Conservation (phyloP, 768 basidiomycete species). For the Boletus reticuloceps region DNA sequence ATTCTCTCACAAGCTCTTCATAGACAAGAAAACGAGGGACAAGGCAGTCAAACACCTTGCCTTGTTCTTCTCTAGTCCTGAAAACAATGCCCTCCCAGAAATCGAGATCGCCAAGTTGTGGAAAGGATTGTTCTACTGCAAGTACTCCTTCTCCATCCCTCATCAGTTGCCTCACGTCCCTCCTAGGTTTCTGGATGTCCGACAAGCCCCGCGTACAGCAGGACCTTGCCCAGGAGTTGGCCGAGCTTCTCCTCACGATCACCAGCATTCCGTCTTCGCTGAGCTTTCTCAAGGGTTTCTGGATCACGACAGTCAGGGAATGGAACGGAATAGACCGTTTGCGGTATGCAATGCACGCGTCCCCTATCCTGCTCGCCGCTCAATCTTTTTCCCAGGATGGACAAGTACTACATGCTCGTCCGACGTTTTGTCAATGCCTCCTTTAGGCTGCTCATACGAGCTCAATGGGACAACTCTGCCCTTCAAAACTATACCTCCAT, state of each 20-base stretch:
- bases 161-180: not conserved
- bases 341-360: conserved; percentile 49
- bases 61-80: conserved; percentile 70
- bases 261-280: conserved; percentile 56
- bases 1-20: not conserved
- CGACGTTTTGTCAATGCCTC: conserved; percentile 84
- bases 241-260: conserved; percentile 76
- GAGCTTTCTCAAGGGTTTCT: conserved; percentile 83
- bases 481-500: conserved; percentile 69
- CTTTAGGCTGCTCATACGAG: conserved; percentile 73
- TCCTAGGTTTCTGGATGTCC: conserved; percentile 97
- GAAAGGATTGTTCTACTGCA: conserved; percentile 98
- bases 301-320: conserved; percentile 86
- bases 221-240: conserved; percentile 80
- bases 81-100: conserved; percentile 57
- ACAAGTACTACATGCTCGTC: conserved; percentile 97
- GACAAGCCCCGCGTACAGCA: conserved; percentile 98
- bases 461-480: conserved; percentile 58
- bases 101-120: conserved; percentile 88
- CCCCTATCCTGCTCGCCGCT: not conserved
- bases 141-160: conserved; percentile 20
- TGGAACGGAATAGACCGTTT: conserved; percentile 92
- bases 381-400: conserved; percentile 56
- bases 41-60: conserved; percentile 82
- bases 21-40: conserved; percentile 91